Conservation (phyloP, 2,329 filamentous ascomycete species). For the Penicillium psychrosexuale region DNA sequence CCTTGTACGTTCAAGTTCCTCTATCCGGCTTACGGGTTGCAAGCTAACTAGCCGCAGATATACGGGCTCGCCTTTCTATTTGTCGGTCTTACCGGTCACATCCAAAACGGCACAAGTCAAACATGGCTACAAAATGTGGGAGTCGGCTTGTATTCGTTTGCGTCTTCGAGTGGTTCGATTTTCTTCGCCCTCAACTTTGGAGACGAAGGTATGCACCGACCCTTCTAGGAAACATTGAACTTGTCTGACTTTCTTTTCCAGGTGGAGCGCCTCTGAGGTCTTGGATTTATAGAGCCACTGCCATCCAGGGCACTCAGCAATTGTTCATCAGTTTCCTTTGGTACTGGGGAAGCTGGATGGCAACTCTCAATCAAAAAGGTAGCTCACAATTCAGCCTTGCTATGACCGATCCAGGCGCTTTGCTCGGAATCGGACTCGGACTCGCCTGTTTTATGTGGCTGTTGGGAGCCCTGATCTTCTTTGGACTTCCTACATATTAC, state of each 20-base stretch:
- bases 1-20: constrained; percentile 59
- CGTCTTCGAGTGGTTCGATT: constrained; percentile 61
- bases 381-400: constrained; percentile 34
- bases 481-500: constrained; percentile 65
- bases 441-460: constrained; percentile 56
- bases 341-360: constrained; percentile 61
- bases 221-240: not conserved
- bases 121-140: constrained; percentile 60
- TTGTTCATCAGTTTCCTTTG: constrained; percentile 62
- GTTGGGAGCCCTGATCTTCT: constrained; percentile 54
- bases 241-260: constrained; percentile 37
- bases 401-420: constrained; percentile 43
- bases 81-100: constrained; percentile 53
- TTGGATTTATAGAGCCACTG: constrained; percentile 64
- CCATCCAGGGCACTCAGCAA: constrained; percentile 65
- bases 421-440: constrained; percentile 56
- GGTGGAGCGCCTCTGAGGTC: constrained; percentile 57
- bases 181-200: constrained; percentile 68
- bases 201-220: constrained; percentile 48
- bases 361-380: constrained; percentile 42
- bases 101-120: constrained; percentile 27
- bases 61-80: constrained; percentile 64
- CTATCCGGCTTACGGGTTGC: not conserved
- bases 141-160: constrained; percentile 59
- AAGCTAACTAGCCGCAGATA: constrained; percentile 10